Evolutionary conservation across 1,284 basidiomycete genomes (phyloP), one percentile per base, ranked within the genome.

Genomic region (Pisolithus thermaeus): DNA sequence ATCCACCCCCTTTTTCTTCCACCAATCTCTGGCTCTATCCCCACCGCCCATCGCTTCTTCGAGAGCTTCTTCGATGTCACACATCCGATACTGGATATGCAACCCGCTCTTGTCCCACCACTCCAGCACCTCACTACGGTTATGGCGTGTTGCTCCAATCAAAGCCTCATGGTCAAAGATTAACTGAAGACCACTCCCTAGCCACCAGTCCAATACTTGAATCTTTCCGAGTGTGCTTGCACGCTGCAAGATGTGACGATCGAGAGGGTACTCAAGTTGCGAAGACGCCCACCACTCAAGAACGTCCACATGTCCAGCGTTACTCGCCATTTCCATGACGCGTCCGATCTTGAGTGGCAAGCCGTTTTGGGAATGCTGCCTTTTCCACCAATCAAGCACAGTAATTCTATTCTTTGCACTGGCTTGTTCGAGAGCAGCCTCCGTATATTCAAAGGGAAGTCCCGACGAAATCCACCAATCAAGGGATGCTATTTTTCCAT

Each of bases 281-380:
- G 86, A 88, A 7, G 78, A 75, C 6, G 83, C 79, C 90, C 90
- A 92, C 89, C 90, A 92, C 62, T 87, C 84, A 38, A 92, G 77
- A 1, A 81, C 83, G 22, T 78, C 73, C 30, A 87, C 79, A 60
- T 86, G 77, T 1, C 86, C 84, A 8, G 83, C 81, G 7, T 77
- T 82, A 62, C 82, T 85, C 23, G 87, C 89, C 74, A 81, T 80
- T 63, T 90, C 89, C 79, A 90, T 84, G 22, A 83, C 86, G 37
- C 86, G 81, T 3, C 90, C 89, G 37, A 90, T 81, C 65, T 89
- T 89, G 56, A 92, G 77, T 7, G 78, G 76, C 30, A 90, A 66
- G 3, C 72, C 70, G 8, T 66, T 68, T 32, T 63, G 61, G 38
- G 67, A 63, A 56, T 77, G 64, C 46, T 77, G 77, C 32, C 68